Base-by-base conservation (phyloP, 176 grass and related monocot genomes). In the Zea luxurians region DNA sequence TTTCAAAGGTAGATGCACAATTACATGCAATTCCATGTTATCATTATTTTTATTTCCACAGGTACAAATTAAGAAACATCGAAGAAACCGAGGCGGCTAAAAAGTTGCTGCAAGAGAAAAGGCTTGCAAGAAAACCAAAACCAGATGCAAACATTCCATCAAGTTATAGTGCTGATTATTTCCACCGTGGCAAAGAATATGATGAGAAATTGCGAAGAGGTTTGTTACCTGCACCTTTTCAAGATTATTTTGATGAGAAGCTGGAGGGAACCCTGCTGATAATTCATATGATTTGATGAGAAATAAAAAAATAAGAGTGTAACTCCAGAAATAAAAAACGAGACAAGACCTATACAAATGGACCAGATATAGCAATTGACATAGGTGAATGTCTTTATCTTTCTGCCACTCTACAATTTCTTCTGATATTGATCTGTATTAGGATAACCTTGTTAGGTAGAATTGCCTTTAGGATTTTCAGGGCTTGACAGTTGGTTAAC, bases 21-120 rank as follows among this genome's bases (percentile, higher is more conserved):
- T 53, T 69, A 53, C 70, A 43, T 85, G 27, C 38, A 64, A 20
- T 48, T 61, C 47, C 46, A 57, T 74, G 46, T 66, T 77, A 62
- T 7, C 16, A 67, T 58, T 13, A 1, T 85, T 55, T 64, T 8
- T 77, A 66, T 84, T 78, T 35, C 72, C 81, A 46, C 77, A 98
- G 95, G 82, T 98, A 87, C 76, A 94, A 98, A 79, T 83, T 98
- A 75, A 87, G 78, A 81, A 98, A 98, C 63, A 98, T 98, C 27
- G 95, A 98, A 89, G 95, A 98, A 86, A 98, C 95, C 2, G 95
- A 98, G 85, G 95, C 87, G 20, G 95, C 95, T 47, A 98, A 98
- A 83, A 98, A 92, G 68, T 20, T 92, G 61, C 69, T 98, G 80
- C 95, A 98, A 84, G 95, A 98, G 83, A 98, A 90, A 88, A 90